Conservation (phyloP, 345 rosid species). For the Eucalyptus grandis region DNA sequence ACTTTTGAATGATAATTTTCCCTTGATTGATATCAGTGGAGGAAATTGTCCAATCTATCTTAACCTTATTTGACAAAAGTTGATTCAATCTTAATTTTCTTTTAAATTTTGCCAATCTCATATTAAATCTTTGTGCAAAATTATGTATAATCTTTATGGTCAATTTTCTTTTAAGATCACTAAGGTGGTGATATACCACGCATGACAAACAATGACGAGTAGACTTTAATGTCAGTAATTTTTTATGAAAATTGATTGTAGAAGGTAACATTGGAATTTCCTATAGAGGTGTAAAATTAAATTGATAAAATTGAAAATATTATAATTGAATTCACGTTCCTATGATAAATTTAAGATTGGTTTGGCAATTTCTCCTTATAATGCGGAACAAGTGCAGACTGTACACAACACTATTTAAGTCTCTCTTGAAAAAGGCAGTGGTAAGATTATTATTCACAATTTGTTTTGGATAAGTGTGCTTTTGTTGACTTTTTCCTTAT, state of each 20-base stretch:
- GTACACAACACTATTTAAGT: not conserved
- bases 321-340: not conserved
- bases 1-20: not conserved
- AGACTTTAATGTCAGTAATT: accelerated
- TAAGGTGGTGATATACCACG: accelerated
- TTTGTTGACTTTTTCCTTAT: not conserved
- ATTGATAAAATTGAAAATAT: accelerated
- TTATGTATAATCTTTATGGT: accelerated
- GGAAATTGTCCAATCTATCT: not conserved
- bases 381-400: accelerated
- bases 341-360: accelerated
- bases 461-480: not conserved
- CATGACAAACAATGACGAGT: accelerated
- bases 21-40: not conserved
- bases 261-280: not conserved
- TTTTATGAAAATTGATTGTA: accelerated
- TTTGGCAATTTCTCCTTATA: not conserved
- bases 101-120: not conserved
- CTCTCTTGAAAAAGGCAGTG: not conserved
- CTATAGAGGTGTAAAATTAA: not conserved
- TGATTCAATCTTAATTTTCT: not conserved
- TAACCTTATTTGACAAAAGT: no score
- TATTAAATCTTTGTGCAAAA: accelerated
- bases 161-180: accelerated
- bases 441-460: not conserved